Evolutionary conservation across 257 asterid genomes (phyloP), one percentile per base, ranked within the genome.

Genomic region (Nicotiana knightiana): DNA sequence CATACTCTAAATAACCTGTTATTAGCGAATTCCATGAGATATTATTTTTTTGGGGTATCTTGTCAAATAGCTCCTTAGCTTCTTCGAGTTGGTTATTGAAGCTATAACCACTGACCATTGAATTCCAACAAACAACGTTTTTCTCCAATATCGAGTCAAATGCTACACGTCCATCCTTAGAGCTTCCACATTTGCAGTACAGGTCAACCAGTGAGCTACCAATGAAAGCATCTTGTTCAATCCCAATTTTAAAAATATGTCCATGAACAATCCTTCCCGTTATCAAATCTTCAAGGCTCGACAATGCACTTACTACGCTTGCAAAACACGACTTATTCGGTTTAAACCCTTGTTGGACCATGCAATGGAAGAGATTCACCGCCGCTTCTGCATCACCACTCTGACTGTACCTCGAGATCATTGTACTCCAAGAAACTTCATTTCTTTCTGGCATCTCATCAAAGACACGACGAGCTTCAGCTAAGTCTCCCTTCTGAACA

Each of bases 11-110:
- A 67, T 89, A 85, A 65, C 97, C 93, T 11, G 91, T 70, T 39
- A 93, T 92, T 87, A 94, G 66, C 12, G 97, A 89, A 88, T 94
- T 94, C 98, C 98, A 94, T 2, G 97, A 89, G 48, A 91, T 54
- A 79, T n/a, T 83, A 71, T 93, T 88, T 77, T 82, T 92, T 24
- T 76, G 82, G 55, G 97, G 97, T 58, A 89, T 92, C 67, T 26
- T 85, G 81, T 79, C 82, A 75, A 94, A 94, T 21, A 94, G 80
- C 83, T 90, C 89, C 43, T 81, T 80, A 70, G 97, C 96, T 89
- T 90, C 90, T 16, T 28, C 80, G 5, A 90, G 86, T 73, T 86
- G 89, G 81, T 92, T 94, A 77, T 91, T 90, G 61, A 90, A 88
- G 83, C 97, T 86, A 81, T 93, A 94, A 18, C 98, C 97, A 4